Conservation (phyloP, 257 asterid genomes). For the Solanum lycopersicoides region DNA sequence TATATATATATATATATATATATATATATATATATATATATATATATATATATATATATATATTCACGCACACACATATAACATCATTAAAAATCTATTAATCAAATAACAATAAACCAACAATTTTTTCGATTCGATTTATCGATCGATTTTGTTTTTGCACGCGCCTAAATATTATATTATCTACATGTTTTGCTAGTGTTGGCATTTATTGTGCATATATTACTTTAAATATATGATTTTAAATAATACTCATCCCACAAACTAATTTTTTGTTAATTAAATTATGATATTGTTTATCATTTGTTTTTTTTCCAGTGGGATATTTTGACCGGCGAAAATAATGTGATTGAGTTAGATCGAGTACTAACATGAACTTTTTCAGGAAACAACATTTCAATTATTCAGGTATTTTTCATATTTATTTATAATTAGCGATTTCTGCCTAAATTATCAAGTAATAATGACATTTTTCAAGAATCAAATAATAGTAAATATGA, state of each 20-base stretch:
- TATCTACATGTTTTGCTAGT: background rate
- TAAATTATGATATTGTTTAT: background rate
- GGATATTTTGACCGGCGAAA: conserved; percentile 49
- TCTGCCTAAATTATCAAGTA: background rate
- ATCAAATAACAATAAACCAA: background rate
- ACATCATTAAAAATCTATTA: too few relatives aligned
- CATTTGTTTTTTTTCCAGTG: conserved; percentile 25
- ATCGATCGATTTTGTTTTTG: background rate
- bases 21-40: too few relatives aligned
- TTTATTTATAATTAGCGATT: background rate
- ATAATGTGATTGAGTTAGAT: conserved; percentile 32
- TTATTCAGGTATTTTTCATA: conserved; percentile 41
- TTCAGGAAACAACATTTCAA: conserved; percentile 43
- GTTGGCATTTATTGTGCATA: background rate
- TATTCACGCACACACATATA: too few relatives aligned
- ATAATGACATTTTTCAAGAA: background rate
- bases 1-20: too few relatives aligned
- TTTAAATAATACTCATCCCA: background rate
- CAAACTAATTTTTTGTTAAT: background rate
- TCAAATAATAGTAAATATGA: background rate
- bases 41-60: too few relatives aligned
- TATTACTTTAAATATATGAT: background rate
- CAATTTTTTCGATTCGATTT: too few relatives aligned
- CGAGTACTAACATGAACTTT: conserved; percentile 41
- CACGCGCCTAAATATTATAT: background rate